Evolutionary conservation across 306 rosid species (phyloP).

Genomic region (Fagus crenata): DNA sequence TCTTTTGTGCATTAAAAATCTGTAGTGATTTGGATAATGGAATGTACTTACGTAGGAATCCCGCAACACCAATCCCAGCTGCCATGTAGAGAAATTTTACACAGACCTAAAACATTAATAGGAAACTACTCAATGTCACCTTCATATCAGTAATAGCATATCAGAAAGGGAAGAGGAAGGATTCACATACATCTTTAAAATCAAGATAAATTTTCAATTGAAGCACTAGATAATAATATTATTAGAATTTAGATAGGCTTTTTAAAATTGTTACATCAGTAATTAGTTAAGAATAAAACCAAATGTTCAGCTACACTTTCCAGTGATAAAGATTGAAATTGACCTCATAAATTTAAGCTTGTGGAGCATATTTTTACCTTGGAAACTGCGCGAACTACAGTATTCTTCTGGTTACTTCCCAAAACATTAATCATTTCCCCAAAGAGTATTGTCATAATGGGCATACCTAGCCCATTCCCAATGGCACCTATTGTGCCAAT

Average conservation of each 20-base stretch:
- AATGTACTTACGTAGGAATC: slow-evolving; percentile 67
- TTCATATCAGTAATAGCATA: not conserved
- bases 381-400: slow-evolving; percentile 26
- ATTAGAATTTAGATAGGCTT: not conserved
- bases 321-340: not conserved
- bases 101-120: slow-evolving; percentile 51
- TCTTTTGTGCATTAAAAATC: not conserved
- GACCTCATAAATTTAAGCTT: not conserved
- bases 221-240: not conserved
- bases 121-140: slow-evolving; percentile 15
- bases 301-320: slow-evolving; percentile 3
- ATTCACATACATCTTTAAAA: not conserved
- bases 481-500: slow-evolving; percentile 42
- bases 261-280: not conserved
- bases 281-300: not conserved
- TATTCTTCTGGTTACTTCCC: slow-evolving; percentile 27
- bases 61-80: slow-evolving; percentile 53
- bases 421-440: slow-evolving; percentile 37
- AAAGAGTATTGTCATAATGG: slow-evolving; percentile 36
- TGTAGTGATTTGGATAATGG: not conserved
- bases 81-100: slow-evolving; percentile 75
- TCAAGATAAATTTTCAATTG: not conserved
- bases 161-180: slow-evolving; percentile 2
- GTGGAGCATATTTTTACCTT: slow-evolving; percentile 32
- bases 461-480: slow-evolving; percentile 44